Evolutionary conservation across 2,329 filamentous ascomycete species (phyloP), one percentile per base, ranked within the genome.

Genomic region (Camptophora hylomeconis): DNA sequence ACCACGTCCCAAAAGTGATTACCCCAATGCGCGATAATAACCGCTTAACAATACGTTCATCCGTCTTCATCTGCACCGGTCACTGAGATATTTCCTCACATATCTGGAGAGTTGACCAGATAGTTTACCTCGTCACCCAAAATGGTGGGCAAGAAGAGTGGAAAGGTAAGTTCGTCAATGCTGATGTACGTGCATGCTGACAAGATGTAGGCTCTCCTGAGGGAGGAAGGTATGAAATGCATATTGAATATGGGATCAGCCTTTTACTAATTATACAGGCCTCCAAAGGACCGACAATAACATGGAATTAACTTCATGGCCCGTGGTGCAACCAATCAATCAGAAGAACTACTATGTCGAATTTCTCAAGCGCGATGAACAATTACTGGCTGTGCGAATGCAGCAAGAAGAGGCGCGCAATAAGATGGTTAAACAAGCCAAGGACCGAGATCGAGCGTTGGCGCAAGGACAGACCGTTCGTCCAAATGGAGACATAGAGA

Each of bases 281-380:
- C 74, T 98, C 41, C 83, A 92, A 61, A 73, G 87, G 51, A 95
- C 89, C 36, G 89, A 98, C 64, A 98, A 98, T 71, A 86, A 87
- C 59, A 87, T 98, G 78, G 89, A 86, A 51, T 72, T 89, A 50
- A 81, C 84, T 26, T 92, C 70, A 53, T 98, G 89, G 87, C 87
- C 89, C 7, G 79, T 89, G 49, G 75, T 93, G 33, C 69, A 72
- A 23, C 82, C 89, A 47, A 98, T 98, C 58, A 98, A 98, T 53
- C 89, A 98, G 56, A 98, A 98, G 63, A 98, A 98, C 56, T 98
- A 98, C 57, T 94, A 94, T 55, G 93, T 84, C 37, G 89, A 98
- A 51, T 98, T 93, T 47, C 80, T 98, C 59, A 98, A 98, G 63
- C 79, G 87, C 48, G 89, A 98, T 61, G 89, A 95, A 47, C 89